phyloP scores from a whole-genome alignment of 2,329 filamentous ascomycete species.

The Geosmithia morbida region DNA sequence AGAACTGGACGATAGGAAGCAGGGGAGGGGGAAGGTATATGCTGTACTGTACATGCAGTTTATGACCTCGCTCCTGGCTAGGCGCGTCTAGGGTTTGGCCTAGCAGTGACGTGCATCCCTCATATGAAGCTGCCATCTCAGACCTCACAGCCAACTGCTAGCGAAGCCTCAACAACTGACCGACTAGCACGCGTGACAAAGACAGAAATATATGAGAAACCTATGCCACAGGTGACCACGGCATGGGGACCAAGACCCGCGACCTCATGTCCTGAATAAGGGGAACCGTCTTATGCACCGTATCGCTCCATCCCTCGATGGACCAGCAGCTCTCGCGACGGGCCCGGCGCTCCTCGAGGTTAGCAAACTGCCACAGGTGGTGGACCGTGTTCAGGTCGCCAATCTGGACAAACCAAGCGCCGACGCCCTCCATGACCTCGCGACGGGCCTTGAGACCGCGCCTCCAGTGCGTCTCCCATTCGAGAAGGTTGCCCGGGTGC shows the following conservation, averaged over 20 bases:
- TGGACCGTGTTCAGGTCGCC: constrained; percentile 96
- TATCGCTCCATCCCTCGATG: constrained; percentile 90
- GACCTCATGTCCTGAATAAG: constrained; percentile 96
- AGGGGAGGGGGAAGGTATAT: background rate
- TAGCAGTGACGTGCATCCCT: background rate
- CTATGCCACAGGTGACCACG: constrained; percentile 86
- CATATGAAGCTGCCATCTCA: background rate
- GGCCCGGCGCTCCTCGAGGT: constrained; percentile 83
- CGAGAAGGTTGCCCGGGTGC: constrained; percentile 85
- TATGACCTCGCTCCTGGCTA: background rate
- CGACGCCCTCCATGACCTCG: constrained; percentile 97
- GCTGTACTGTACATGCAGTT: background rate
- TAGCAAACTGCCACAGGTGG: constrained; percentile 96
- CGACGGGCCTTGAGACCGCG: constrained; percentile 78
- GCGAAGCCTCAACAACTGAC: background rate
- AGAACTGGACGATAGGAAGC: background rate
- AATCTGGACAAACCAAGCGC: constrained; percentile 97
- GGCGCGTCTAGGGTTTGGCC: background rate
- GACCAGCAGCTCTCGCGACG: constrained; percentile 91
- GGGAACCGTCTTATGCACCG: constrained; percentile 95
- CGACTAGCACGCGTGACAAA: background rate
- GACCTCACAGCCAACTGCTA: background rate
- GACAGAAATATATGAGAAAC: background rate
- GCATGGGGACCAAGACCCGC: constrained; percentile 82
- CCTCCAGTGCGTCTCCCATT: constrained; percentile 99